Percentiles rank a stretch among this genome's conserved stretches.
Evolutionary conservation across 768 basidiomycete species (phyloP).

Genomic region (Hysterangium stoloniferum): DNA sequence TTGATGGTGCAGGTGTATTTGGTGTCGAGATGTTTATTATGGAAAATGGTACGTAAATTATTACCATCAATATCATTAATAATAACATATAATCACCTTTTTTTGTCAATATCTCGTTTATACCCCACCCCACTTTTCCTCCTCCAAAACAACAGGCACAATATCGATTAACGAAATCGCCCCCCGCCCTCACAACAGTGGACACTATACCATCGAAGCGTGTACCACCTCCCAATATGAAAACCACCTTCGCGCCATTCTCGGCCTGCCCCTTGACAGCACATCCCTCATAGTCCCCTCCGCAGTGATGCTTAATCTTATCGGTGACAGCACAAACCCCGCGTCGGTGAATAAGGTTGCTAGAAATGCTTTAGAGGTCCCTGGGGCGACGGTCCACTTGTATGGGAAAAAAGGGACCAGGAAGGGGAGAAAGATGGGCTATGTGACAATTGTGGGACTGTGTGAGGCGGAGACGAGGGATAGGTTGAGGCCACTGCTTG

Average conservation of each 20-base stretch:
- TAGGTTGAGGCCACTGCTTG: constrained; percentile 68
- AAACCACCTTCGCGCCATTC: constrained; percentile 93
- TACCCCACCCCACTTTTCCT: too few relatives aligned
- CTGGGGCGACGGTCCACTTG: constrained; percentile 78
- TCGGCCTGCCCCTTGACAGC: constrained; percentile 82
- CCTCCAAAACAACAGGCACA: too few relatives aligned
- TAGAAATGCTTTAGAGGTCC: constrained; percentile 52
- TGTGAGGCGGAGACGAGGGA: constrained; percentile 67
- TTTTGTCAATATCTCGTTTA: not conserved
- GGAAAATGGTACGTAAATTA: constrained; percentile 55
- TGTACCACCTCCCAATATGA: constrained; percentile 96
- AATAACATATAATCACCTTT: not conserved
- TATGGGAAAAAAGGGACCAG: constrained; percentile 92
- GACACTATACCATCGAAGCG: constrained; percentile 97
- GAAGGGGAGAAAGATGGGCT: constrained; percentile 95
- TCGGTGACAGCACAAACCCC: constrained; percentile 71
- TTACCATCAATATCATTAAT: not conserved
- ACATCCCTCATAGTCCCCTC: constrained; percentile 82
- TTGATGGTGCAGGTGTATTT: constrained; percentile 89
- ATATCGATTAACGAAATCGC: constrained; percentile 85
- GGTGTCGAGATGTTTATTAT: constrained; percentile 98
- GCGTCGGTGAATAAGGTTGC: constrained; percentile 48
- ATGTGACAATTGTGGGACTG: constrained; percentile 81
- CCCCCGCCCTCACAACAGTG: constrained; percentile 96
- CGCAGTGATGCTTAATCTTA: constrained; percentile 89